A percentile compares a stretch with the other conserved stretches of the same genome.
Evolutionary conservation across 2,329 filamentous ascomycete species (phyloP).

Genomic region (Didymella sp.): DNA sequence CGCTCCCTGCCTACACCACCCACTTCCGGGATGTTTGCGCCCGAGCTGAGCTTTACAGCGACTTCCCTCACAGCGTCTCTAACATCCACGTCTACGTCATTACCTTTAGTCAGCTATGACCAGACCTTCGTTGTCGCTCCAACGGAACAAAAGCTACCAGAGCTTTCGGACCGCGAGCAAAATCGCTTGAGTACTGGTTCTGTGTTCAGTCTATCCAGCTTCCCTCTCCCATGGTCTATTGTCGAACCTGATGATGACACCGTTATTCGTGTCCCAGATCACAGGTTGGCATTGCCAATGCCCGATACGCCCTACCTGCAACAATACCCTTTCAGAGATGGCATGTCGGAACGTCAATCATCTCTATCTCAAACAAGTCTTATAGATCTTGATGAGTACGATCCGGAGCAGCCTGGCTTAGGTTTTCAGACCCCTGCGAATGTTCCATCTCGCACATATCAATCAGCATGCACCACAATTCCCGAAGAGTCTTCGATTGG

Average conservation of each 20-base stretch:
- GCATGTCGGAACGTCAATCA: constrained; percentile 20
- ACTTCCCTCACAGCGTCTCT: constrained; percentile 49
- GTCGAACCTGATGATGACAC: constrained; percentile 72
- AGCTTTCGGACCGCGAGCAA: constrained; percentile 21
- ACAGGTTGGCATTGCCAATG: constrained; percentile 9
- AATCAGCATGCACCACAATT: constrained; percentile 36
- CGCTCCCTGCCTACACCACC: constrained; percentile 37
- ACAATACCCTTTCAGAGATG: constrained; percentile 33
- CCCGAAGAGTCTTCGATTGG: constrained; percentile 34
- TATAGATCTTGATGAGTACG: constrained; percentile 30
- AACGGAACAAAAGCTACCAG: constrained; percentile 17
- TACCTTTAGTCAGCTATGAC: constrained; percentile 48
- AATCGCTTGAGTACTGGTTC: constrained; percentile 38
- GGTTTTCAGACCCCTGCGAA: constrained; percentile 30
- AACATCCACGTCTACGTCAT: constrained; percentile 50
- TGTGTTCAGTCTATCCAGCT: constrained; percentile 47
- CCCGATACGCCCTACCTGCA: constrained; percentile 25
- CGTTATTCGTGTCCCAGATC: constrained; percentile 54
- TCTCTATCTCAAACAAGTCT: constrained; percentile 17
- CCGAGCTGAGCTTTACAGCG: constrained; percentile 45
- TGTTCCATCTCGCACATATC: constrained; percentile 24
- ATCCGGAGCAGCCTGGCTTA: constrained; percentile 29
- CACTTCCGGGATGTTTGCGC: constrained; percentile 42
- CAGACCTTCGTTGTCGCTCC: constrained; percentile 32
- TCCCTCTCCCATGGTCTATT: constrained; percentile 82